phyloP scores from a whole-genome alignment of 768 basidiomycete genomes.

The Termitomyces sp. region DNA sequence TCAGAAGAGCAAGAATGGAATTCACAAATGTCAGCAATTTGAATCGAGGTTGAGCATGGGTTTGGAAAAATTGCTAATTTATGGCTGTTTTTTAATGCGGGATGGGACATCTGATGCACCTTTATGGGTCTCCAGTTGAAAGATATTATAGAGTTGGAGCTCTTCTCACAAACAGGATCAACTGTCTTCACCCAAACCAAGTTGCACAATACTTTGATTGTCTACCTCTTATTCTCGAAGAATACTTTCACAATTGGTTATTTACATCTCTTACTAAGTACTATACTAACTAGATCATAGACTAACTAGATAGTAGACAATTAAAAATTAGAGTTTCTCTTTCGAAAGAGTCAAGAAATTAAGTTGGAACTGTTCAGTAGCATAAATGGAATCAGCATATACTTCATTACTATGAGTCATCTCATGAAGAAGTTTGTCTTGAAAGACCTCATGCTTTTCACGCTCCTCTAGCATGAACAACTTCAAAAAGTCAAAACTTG shows the following conservation, averaged over 20 bases:
- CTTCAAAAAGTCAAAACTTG: not conserved
- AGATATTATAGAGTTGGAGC: conserved; percentile 25
- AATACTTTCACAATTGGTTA: too few relatives aligned
- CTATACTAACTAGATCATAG: too few relatives aligned
- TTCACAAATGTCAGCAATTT: conserved; percentile 20
- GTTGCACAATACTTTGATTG: too few relatives aligned
- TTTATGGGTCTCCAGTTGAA: too few relatives aligned
- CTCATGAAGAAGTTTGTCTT: not conserved
- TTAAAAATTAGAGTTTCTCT: too few relatives aligned
- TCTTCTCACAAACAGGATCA: conserved; percentile 23
- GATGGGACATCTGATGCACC: conserved; percentile 19
- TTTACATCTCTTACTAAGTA: too few relatives aligned
- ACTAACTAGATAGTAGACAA: too few relatives aligned
- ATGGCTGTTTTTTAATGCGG: conserved; percentile 26
- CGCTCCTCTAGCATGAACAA: not conserved
- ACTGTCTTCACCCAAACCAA: too few relatives aligned
- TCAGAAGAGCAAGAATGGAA: conserved; percentile 25
- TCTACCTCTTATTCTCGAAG: too few relatives aligned
- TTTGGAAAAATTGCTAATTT: conserved; percentile 21
- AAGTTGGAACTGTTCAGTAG: too few relatives aligned
- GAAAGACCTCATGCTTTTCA: not conserved
- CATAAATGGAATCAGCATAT: not conserved
- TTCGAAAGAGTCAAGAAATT: too few relatives aligned
- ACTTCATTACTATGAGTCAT: not conserved
- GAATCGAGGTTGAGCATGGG: conserved; percentile 28